Conservation (phyloP, 169 alveolate genomes). For the Plasmodium berghei region DNA sequence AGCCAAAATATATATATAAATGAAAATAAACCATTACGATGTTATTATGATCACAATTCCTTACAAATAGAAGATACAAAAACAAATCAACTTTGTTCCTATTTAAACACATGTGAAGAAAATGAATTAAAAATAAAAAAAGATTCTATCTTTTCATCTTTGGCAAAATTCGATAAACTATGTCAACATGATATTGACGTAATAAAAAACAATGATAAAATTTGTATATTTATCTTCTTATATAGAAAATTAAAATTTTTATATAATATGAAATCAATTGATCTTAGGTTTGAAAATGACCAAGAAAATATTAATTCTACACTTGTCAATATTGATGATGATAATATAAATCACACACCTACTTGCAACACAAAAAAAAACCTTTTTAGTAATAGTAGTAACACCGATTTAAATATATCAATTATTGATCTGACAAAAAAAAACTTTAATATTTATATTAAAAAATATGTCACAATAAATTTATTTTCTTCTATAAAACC, state of each 20-base stretch:
- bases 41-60: not conserved
- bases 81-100: not conserved
- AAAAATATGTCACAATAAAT: conserved; percentile 14
- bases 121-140: not conserved
- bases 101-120: not conserved
- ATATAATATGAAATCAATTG: conserved; percentile 45
- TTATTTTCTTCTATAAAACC: conserved; percentile 40
- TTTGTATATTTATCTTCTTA: conserved; percentile 33
- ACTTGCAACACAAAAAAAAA: not conserved
- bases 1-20: conserved; percentile 13
- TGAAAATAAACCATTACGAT: not conserved
- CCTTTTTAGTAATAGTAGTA: not conserved
- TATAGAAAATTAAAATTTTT: conserved; percentile 69
- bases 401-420: conserved; percentile 9
- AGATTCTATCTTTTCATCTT: not conserved
- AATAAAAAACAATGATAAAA: conserved; percentile 49
- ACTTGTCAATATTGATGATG: too few relatives aligned
- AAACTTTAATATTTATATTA: conserved; percentile 33
- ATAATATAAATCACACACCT: too few relatives aligned
- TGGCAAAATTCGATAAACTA: conserved; percentile 4
- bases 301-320: too few relatives aligned
- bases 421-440: conserved; percentile 32
- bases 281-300: conserved; percentile 14
- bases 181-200: conserved; percentile 37
- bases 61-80: not conserved